Conservation (phyloP, 306 rosid genomes). For the Lathyrus aphaca region DNA sequence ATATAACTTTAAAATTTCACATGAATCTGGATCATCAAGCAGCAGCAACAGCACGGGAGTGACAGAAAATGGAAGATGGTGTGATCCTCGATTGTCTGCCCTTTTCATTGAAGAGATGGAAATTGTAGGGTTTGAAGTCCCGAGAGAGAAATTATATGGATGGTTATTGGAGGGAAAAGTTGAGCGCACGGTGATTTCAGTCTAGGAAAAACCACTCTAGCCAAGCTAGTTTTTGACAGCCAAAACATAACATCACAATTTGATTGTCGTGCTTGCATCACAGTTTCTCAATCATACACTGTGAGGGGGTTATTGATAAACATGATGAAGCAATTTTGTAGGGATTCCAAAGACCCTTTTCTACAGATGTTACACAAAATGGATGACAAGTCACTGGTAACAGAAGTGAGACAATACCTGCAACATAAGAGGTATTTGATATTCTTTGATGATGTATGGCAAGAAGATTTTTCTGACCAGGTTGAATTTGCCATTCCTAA, state of each 20-base stretch:
- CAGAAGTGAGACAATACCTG: conserved; percentile 12
- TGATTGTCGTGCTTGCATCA: conserved; percentile 14
- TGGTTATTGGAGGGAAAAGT: not conserved
- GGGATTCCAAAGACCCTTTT: not conserved
- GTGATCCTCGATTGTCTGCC: conserved; percentile 1
- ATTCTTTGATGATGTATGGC: conserved; percentile 26
- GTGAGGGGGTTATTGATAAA: not conserved
- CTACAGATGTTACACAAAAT: not conserved
- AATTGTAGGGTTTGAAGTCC: conserved; percentile 10
- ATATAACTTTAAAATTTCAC: conserved; percentile 11
- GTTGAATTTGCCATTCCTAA: conserved; percentile 3
- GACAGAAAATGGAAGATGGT: not conserved
- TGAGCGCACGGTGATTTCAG: conserved; percentile 22
- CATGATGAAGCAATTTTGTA: conserved; percentile 15
- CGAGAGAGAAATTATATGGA: not conserved
- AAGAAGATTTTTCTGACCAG: conserved; percentile 6
- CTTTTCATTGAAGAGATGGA: conserved; percentile 4
- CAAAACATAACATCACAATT: not conserved
- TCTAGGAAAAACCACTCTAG: conserved; percentile 15
- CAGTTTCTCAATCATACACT: conserved; percentile 20
- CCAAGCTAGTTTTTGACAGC: conserved; percentile 17
- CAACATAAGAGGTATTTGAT: conserved; percentile 4
- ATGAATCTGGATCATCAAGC: not conserved
- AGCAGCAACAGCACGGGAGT: not conserved
- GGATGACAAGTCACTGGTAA: not conserved